Conservation (phyloP, 2,329 filamentous ascomycete species). For the Drechslera avenae region DNA sequence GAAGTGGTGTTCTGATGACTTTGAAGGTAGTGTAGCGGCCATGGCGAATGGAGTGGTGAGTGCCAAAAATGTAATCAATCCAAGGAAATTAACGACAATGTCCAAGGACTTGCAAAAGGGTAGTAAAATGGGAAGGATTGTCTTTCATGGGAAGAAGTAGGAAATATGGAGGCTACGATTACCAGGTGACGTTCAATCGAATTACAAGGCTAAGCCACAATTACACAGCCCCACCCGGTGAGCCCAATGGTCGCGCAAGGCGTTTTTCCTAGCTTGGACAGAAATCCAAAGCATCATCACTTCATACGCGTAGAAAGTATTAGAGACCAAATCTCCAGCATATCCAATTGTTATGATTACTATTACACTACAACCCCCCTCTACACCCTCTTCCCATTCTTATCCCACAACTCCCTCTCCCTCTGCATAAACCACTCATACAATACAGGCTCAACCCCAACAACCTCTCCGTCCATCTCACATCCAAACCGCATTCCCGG, state of each 20-base stretch:
- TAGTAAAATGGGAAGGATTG: neutral
- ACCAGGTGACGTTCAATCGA: neutral
- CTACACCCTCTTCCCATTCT: slow-evolving; percentile 21
- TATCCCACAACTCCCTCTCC: slow-evolving; percentile 41
- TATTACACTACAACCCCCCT: neutral
- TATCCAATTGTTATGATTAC: neutral
- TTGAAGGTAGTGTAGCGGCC: slow-evolving; percentile 23
- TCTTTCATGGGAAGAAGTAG: neutral
- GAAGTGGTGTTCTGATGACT: slow-evolving; percentile 22
- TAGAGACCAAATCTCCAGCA: too few species aligned
- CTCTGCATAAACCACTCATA: slow-evolving; percentile 70
- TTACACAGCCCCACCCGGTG: slow-evolving; percentile 27
- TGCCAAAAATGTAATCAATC: too few species aligned
- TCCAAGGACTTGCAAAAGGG: neutral
- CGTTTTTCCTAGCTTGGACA: neutral
- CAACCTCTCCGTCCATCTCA: slow-evolving; percentile 17
- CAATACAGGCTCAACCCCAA: slow-evolving; percentile 67
- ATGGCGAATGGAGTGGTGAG: slow-evolving; percentile 12
- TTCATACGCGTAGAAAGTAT: too few species aligned
- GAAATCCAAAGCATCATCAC: too few species aligned
- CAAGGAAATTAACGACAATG: neutral
- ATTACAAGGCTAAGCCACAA: slow-evolving; percentile 24
- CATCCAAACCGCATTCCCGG: slow-evolving; percentile 59
- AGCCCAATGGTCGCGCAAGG: slow-evolving; percentile 7
- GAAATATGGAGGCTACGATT: neutral